These are phyloP conservation scores for Arthrobotrys pseudoclavata DNA, from an alignment of 2,329 filamentous ascomycete species.

Conservation along the genomic window DNA sequence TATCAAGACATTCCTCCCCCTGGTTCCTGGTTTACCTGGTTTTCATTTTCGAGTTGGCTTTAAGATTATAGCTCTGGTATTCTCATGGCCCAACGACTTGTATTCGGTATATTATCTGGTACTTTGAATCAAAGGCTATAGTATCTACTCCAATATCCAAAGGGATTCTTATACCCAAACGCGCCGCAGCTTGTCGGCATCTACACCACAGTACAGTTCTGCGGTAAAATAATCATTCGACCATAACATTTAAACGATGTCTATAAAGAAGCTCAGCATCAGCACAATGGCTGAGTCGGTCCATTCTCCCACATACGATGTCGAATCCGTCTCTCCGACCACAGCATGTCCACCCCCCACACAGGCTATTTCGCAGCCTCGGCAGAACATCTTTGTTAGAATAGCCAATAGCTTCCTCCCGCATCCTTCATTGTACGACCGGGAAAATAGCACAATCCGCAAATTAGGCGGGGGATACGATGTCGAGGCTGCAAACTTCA, in stretches of 20 bases:
- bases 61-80: slow-evolving; percentile 14
- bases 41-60: background rate
- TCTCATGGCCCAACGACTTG: slow-evolving; percentile 5
- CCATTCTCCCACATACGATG: slow-evolving; percentile 36
- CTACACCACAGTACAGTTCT: background rate
- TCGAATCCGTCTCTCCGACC: slow-evolving; percentile 42
- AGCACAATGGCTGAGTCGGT: slow-evolving; percentile 57
- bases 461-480: slow-evolving; percentile 58
- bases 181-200: background rate
- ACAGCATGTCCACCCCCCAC: slow-evolving; percentile 34
- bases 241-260: slow-evolving; percentile 29
- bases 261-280: slow-evolving; percentile 54
- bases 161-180: background rate
- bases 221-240: slow-evolving; percentile 1
- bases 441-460: slow-evolving; percentile 27
- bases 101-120: slow-evolving; percentile 9
- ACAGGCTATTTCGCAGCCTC: slow-evolving; percentile 5
- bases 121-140: background rate
- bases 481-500: slow-evolving; percentile 62
- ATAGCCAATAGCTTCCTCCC: slow-evolving; percentile 47
- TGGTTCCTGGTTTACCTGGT: slow-evolving; percentile 12
- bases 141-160: background rate
- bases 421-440: slow-evolving; percentile 50
- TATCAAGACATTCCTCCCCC: slow-evolving; percentile 9
- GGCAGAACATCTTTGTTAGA: slow-evolving; percentile 20